Conservation (phyloP, 345 rosid species). For the Arabis alpina region DNA sequence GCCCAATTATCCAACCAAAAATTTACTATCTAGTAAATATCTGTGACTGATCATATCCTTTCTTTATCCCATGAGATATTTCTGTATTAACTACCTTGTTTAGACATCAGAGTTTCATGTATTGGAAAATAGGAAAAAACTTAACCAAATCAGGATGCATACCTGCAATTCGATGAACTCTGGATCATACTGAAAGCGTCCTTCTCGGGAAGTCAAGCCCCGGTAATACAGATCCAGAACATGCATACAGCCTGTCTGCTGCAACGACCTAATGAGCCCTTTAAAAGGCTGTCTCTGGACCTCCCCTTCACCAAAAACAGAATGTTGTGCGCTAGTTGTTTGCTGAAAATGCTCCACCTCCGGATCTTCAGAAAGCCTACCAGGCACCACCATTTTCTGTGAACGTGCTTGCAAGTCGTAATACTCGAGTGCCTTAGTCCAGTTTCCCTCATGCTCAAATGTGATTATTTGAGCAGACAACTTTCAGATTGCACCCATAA, state of each 20-base stretch:
- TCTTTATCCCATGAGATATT: too few species aligned
- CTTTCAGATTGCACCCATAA: slow-evolving; percentile 48
- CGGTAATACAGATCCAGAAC: slow-evolving; percentile 86
- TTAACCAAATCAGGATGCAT: slow-evolving; percentile 25
- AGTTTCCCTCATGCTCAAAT: slow-evolving; percentile 95
- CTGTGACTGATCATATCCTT: too few species aligned
- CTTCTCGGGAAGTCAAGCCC: slow-evolving; percentile 77
- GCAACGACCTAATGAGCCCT: slow-evolving; percentile 90
- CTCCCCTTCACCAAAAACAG: slow-evolving; percentile 51
- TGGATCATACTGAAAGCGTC: slow-evolving; percentile 68
- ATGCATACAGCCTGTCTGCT: slow-evolving; percentile 91
- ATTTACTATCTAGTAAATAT: slow-evolving; percentile 5
- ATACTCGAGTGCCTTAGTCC: slow-evolving; percentile 94
- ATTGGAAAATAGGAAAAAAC: too few species aligned
- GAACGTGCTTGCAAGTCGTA: slow-evolving; percentile 92
- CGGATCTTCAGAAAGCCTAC: slow-evolving; percentile 46
- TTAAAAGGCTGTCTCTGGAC: slow-evolving; percentile 71
- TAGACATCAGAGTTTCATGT: too few species aligned
- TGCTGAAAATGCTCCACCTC: slow-evolving; percentile 45
- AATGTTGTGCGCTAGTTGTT: slow-evolving; percentile 36
- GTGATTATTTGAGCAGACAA: slow-evolving; percentile 87
- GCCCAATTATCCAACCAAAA: slow-evolving; percentile 11
- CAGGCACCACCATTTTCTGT: slow-evolving; percentile 47
- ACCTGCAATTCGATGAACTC: slow-evolving; percentile 96
- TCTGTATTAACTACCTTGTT: too few species aligned